These are phyloP conservation scores for Aspergillus spinulosporus DNA, from an alignment of 2,329 filamentous ascomycete genomes.

Conservation along the genomic window DNA sequence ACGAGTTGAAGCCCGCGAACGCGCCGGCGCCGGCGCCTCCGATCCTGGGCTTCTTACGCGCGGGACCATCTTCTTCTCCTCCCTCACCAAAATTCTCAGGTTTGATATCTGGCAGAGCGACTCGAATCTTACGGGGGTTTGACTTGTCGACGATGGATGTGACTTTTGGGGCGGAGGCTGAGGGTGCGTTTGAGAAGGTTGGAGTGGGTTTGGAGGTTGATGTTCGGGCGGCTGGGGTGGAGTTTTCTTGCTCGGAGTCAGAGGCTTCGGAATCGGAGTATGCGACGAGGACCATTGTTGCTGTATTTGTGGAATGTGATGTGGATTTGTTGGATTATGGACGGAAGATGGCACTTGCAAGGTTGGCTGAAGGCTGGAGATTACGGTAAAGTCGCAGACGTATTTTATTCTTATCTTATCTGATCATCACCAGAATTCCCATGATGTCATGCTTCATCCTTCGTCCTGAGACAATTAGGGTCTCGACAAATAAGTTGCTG, in stretches of 20 bases:
- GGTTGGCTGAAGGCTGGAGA: not conserved
- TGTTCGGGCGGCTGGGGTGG: constrained; percentile 20
- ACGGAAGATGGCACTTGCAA: not conserved
- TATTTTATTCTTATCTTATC: constrained; percentile 27
- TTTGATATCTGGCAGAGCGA: constrained; percentile 67
- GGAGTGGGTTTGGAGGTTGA: constrained; percentile 23
- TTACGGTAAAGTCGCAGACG: constrained; percentile 4
- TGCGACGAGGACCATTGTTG: constrained; percentile 71
- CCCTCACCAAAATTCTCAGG: constrained; percentile 42
- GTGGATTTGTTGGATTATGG: not conserved
- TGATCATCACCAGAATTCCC: constrained; percentile 10
- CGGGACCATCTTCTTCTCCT: constrained; percentile 51
- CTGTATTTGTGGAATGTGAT: not conserved
- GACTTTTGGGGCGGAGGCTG: constrained; percentile 41
- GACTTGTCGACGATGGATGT: constrained; percentile 74
- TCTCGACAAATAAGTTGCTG: too few species aligned
- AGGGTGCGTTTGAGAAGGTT: constrained; percentile 28
- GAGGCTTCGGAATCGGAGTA: constrained; percentile 79
- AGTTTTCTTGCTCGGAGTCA: constrained; percentile 56
- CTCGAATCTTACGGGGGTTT: constrained; percentile 79
- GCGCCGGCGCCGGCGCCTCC: constrained; percentile 60
- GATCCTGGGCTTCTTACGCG: constrained; percentile 69
- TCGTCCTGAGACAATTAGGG: too few species aligned
- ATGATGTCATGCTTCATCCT: constrained; percentile 18
- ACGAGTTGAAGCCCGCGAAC: constrained; percentile 80